These are phyloP conservation scores for Colletotrichum navitas DNA, from an alignment of 2,329 filamentous ascomycete species.

Conservation along the genomic window DNA sequence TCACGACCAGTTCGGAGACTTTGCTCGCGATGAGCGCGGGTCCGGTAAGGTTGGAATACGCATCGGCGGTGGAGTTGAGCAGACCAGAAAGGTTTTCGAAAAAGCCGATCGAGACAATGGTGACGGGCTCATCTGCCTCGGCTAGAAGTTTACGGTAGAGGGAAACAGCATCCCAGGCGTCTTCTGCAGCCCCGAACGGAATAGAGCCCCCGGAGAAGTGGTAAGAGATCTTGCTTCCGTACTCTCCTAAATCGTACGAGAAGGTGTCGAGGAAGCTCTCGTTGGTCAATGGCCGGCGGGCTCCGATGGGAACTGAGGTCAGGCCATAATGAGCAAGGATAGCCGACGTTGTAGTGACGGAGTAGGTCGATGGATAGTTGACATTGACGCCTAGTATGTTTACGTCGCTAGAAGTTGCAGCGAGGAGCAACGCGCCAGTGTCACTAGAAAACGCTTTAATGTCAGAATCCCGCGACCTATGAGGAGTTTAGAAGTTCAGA, in stretches of 20 bases:
- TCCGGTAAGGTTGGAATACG: slow-evolving; percentile 54
- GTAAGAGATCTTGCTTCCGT: slow-evolving; percentile 59
- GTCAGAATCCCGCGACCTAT: neutral
- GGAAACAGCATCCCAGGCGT: slow-evolving; percentile 56
- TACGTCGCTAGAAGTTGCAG: slow-evolving; percentile 52
- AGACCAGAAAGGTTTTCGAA: slow-evolving; percentile 61
- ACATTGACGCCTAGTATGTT: slow-evolving; percentile 58
- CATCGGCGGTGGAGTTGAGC: slow-evolving; percentile 59
- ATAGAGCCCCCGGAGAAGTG: slow-evolving; percentile 55
- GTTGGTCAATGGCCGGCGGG: slow-evolving; percentile 55
- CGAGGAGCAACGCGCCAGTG: slow-evolving; percentile 57
- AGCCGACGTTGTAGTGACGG: slow-evolving; percentile 55
- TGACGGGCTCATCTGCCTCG: slow-evolving; percentile 57
- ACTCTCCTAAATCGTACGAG: slow-evolving; percentile 57
- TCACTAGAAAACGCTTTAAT: slow-evolving; percentile 49
- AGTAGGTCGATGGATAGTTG: slow-evolving; percentile 57
- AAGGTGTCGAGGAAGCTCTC: slow-evolving; percentile 59
- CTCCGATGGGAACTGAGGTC: slow-evolving; percentile 52
- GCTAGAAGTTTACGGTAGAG: slow-evolving; percentile 60
- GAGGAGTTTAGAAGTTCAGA: slow-evolving; percentile 2
- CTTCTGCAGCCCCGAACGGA: slow-evolving; percentile 50
- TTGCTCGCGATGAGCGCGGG: slow-evolving; percentile 57
- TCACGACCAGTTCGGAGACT: slow-evolving; percentile 63
- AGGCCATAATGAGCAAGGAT: slow-evolving; percentile 58
- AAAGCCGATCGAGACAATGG: slow-evolving; percentile 60